Percentiles rank a stretch among this genome's conserved stretches.
Conservation (phyloP, 2,329 filamentous ascomycete species). For the Penicillium sp. region DNA sequence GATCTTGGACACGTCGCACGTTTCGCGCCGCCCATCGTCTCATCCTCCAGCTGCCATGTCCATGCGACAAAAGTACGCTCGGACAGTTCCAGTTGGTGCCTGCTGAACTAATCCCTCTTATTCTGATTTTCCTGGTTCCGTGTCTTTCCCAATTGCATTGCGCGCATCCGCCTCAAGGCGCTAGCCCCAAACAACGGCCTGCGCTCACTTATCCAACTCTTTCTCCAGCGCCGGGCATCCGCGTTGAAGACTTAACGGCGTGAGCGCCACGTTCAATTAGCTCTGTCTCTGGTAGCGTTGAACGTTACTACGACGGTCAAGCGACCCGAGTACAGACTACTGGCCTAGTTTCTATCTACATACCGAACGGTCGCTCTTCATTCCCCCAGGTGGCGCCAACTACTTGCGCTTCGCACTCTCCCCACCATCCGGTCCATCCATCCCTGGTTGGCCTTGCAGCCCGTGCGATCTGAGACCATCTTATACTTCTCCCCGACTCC, state of each 20-base stretch:
- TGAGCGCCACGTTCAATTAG: background rate
- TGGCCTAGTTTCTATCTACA: background rate
- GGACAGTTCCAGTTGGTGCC: constrained; percentile 2
- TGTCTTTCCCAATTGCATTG: constrained; percentile 1
- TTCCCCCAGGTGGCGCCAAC: background rate
- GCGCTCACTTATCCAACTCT: constrained; percentile 8
- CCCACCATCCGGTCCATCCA: background rate
- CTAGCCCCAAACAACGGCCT: constrained; percentile 10
- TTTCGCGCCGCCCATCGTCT: background rate
- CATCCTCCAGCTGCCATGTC: background rate
- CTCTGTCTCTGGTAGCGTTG: background rate
- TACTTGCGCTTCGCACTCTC: background rate
- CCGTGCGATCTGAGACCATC: constrained; percentile 15
- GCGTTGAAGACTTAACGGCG: background rate
- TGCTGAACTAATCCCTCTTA: constrained; percentile 5
- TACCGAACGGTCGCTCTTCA: background rate
- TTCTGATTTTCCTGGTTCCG: background rate
- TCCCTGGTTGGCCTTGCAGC: constrained; percentile 1
- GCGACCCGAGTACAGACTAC: background rate
- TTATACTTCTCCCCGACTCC: constrained; percentile 13
- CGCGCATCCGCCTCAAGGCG: constrained; percentile 2
- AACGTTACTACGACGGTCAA: background rate
- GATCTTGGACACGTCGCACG: constrained; percentile 7
- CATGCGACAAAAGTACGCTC: constrained; percentile 10
- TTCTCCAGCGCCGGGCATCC: background rate